Base-by-base conservation (phyloP, 1,284 basidiomycete species). In the Rugosomyces carneus region DNA sequence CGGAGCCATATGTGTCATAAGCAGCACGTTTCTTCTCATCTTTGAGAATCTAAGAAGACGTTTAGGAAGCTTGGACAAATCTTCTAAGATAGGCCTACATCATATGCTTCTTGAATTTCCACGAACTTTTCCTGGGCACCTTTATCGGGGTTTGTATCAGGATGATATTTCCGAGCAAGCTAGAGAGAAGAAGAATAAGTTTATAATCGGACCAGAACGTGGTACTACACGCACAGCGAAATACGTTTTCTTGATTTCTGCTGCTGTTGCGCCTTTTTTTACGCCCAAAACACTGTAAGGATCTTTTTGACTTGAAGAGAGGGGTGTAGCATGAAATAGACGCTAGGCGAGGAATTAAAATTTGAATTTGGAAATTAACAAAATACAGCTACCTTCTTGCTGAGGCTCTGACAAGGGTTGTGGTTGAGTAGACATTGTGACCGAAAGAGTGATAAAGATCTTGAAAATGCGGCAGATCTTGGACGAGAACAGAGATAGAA, bases 81-180 rank as follows among this genome's bases (percentile, higher is more conserved):
- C 21, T 32, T 53, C 88, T 58, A 58, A 34, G n/a, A 7, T 15
- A 34, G 15, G 15, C 31, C 31, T 34, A 96, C 91, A 66, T 99
- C 96, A 69, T 98, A 99, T 8, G 96, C 96, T 56, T 84, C 79
- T 66, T 99, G 96, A 49, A 99, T 97, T 65, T 99, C 94, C 24
- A 95, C 80, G 65, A 99, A 99, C 62, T 90, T 90, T 53, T 92
- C 90, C 59, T 92, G 88, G 0, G 95, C 92, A 40, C 76, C 76
- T 58, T 89, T 86, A 63, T 97, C 93, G 50, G 93, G 90, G 69
- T 93, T 97, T 16, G 93, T 93, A 61, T 99, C 96, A 0, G 96
- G 96, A 67, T 99, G 96, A 62, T 85, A 97, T 73, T 98, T 96
- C 52, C 96, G 89, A 23, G 96, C 96, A 53, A 99, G 85, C 90